phyloP scores from a whole-genome alignment of 2,329 filamentous ascomycete species.

The Monilinia polystroma region DNA sequence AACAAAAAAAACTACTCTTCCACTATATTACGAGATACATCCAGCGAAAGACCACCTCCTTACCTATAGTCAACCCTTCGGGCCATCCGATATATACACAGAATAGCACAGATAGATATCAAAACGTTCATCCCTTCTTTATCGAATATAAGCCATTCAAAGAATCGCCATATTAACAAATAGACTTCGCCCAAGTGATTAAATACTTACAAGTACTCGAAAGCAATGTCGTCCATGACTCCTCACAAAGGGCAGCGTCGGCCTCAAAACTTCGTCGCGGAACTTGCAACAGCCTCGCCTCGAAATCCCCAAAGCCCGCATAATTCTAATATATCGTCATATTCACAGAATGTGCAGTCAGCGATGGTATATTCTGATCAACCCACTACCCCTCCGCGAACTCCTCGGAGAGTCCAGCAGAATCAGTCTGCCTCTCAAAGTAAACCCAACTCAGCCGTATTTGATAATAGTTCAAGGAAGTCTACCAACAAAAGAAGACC shows the following conservation, averaged over 20 bases:
- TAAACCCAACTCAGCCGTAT: slow-evolving; percentile 27
- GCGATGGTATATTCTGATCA: slow-evolving; percentile 31
- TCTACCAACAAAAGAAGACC: slow-evolving; percentile 38
- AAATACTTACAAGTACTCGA: slow-evolving; percentile 50
- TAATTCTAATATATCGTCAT: slow-evolving; percentile 45
- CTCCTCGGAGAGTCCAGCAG: slow-evolving; percentile 35
- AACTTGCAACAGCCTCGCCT: slow-evolving; percentile 32
- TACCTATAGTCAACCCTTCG: slow-evolving; percentile 21
- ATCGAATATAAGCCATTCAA: neutral
- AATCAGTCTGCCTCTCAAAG: slow-evolving; percentile 29
- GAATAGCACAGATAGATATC: slow-evolving; percentile 5
- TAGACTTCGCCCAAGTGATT: slow-evolving; percentile 27
- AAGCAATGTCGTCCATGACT: slow-evolving; percentile 48
- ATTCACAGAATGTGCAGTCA: slow-evolving; percentile 41
- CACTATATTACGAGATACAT: slow-evolving; percentile 26
- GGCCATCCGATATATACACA: slow-evolving; percentile 4
- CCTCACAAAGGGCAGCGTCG: slow-evolving; percentile 42
- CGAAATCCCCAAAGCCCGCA: slow-evolving; percentile 47
- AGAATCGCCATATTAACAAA: neutral
- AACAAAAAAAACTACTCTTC: slow-evolving; percentile 26
- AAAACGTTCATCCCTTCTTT: slow-evolving; percentile 1
- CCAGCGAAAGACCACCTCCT: slow-evolving; percentile 34
- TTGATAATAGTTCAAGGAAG: slow-evolving; percentile 37
- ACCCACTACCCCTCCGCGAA: slow-evolving; percentile 40
- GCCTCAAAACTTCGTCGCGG: slow-evolving; percentile 35